Percentiles rank a stretch among this genome's conserved stretches.
These are phyloP conservation scores for Paecilomyces sp. DNA, from an alignment of 2,329 filamentous ascomycete genomes.

Conservation along the genomic window DNA sequence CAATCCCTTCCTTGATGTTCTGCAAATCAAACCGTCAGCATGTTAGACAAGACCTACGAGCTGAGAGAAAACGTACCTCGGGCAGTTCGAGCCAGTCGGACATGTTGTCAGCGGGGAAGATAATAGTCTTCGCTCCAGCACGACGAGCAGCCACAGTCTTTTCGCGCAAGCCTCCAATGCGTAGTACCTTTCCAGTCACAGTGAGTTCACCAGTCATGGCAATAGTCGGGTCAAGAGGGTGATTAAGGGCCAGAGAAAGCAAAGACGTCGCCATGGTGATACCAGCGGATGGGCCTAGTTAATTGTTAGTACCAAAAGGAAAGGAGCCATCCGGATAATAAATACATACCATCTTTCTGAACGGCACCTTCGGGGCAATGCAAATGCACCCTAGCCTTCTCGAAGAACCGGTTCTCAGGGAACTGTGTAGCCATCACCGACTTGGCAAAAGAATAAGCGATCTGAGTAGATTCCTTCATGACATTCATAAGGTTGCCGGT, in stretches of 20 bases:
- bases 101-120: slow-evolving; percentile 92
- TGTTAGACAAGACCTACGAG: neutral
- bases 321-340: neutral
- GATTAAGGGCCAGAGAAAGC: slow-evolving; percentile 74
- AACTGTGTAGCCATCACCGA: slow-evolving; percentile 77
- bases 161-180: slow-evolving; percentile 89
- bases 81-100: slow-evolving; percentile 97
- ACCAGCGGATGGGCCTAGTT: slow-evolving; percentile 68
- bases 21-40: slow-evolving; percentile 30
- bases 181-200: slow-evolving; percentile 89
- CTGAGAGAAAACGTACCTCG: slow-evolving; percentile 58
- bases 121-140: slow-evolving; percentile 84
- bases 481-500: slow-evolving; percentile 93
- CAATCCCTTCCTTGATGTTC: slow-evolving; percentile 97
- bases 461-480: slow-evolving; percentile 95
- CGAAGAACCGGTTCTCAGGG: slow-evolving; percentile 89
- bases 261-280: slow-evolving; percentile 98
- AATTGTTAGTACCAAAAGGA: slow-evolving; percentile 1
- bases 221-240: slow-evolving; percentile 71
- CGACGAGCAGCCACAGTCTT: slow-evolving; percentile 94
- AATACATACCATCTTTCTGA: slow-evolving; percentile 67
- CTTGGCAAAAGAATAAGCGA: slow-evolving; percentile 95
- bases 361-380: slow-evolving; percentile 96
- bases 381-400: slow-evolving; percentile 88
- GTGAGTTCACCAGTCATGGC: slow-evolving; percentile 98